These are phyloP conservation scores for Backusella macrospora DNA, from an alignment of 192 early-diverging fungal species.

Conservation along the genomic window DNA sequence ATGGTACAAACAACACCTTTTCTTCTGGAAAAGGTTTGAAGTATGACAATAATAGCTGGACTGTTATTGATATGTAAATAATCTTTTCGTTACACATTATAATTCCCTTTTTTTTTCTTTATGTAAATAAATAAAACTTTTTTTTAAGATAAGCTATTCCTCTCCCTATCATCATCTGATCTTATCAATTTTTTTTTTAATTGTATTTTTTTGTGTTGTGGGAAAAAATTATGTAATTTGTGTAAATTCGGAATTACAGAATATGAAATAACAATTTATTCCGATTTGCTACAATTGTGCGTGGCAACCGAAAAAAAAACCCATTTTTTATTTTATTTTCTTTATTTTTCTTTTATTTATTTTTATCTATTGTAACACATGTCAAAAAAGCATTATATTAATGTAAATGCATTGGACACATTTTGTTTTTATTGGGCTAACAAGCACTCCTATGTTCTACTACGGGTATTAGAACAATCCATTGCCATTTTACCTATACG, in stretches of 20 bases:
- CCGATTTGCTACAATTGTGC: not conserved
- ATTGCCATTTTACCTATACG: slow-evolving; percentile 20
- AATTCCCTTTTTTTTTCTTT: not conserved
- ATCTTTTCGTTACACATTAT: not conserved
- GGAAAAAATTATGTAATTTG: not conserved
- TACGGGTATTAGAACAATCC: slow-evolving; percentile 16
- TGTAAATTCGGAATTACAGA: not conserved
- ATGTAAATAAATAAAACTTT: slow-evolving; percentile 18
- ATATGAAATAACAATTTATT: not conserved
- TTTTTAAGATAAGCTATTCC: slow-evolving; percentile 6
- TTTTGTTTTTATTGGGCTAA: slow-evolving; percentile 33
- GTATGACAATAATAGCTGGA: slow-evolving; percentile 2
- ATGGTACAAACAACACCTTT: not conserved
- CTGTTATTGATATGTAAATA: slow-evolving; percentile 13
- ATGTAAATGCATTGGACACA: slow-evolving; percentile 19
- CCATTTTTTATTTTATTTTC: not conserved
- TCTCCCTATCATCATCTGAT: not conserved
- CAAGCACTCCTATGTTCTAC: slow-evolving; percentile 13
- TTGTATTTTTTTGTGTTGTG: not conserved
- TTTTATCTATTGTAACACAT: slow-evolving; percentile 2
- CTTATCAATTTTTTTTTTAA: not conserved
- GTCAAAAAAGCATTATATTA: not conserved
- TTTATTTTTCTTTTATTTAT: not conserved
- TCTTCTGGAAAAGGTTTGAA: slow-evolving; percentile 4
- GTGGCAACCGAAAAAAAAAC: too few species aligned